phyloP scores from a whole-genome alignment of 140 eudicot species.

The Erigeron philadelphicus region DNA sequence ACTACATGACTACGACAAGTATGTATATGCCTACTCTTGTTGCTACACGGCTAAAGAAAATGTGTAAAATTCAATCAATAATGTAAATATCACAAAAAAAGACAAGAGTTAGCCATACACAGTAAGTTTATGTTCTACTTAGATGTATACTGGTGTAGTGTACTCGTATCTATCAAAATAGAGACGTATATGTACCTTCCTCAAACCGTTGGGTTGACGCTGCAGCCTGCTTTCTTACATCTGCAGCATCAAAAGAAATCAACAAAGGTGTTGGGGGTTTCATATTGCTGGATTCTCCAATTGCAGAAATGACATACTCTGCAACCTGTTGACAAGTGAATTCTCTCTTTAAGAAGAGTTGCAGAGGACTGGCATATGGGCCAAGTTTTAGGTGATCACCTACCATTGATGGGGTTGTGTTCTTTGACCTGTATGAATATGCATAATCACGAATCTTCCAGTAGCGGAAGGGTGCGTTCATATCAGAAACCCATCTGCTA shows the following conservation, averaged over 20 bases:
- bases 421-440: constrained; percentile 59
- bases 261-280: constrained; percentile 64
- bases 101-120: too few species aligned
- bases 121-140: too few species aligned
- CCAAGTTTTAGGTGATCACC: constrained; percentile 12
- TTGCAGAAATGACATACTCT: constrained; percentile 61
- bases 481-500: constrained; percentile 42
- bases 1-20: neutral
- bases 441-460: constrained; percentile 98
- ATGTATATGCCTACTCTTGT: neutral
- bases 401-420: constrained; percentile 74
- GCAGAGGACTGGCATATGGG: neutral
- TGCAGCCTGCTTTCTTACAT: constrained; percentile 84
- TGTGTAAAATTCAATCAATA: neutral
- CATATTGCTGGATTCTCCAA: constrained; percentile 61
- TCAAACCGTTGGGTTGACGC: constrained; percentile 84
- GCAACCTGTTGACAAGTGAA: constrained; percentile 47
- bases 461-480: constrained; percentile 39
- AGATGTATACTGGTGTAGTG: too few species aligned
- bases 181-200: constrained; percentile 49
- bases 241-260: constrained; percentile 67
- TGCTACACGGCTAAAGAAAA: neutral
- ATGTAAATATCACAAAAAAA: too few species aligned
- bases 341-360: neutral
- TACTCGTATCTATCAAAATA: neutral